phyloP scores from a whole-genome alignment of 768 basidiomycete genomes.

The Suillus spraguei region DNA sequence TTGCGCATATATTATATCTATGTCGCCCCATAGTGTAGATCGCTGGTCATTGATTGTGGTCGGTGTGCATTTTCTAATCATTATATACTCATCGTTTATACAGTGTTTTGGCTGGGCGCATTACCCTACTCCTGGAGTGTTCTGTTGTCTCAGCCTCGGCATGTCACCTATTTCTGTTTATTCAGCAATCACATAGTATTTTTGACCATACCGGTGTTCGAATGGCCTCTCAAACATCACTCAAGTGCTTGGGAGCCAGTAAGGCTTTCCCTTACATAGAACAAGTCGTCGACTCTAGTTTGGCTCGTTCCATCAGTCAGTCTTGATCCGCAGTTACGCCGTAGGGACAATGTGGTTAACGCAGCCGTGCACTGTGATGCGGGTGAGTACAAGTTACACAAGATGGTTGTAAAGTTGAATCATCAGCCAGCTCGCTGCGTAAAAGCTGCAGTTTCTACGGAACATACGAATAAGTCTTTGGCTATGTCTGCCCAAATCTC shows the following conservation, averaged over 20 bases:
- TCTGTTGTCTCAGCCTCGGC: background rate
- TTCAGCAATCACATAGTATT: constrained; percentile 5
- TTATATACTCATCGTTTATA: constrained; percentile 39
- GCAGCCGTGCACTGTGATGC: background rate
- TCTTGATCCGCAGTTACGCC: background rate
- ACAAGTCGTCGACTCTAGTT: background rate
- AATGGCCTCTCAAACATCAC: background rate
- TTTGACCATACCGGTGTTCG: background rate
- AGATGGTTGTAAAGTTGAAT: background rate
- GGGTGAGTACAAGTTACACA: background rate
- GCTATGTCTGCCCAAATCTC: background rate
- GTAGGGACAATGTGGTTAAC: background rate
- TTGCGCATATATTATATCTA: constrained; percentile 37
- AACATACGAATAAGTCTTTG: background rate
- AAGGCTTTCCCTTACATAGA: background rate
- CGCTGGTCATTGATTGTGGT: constrained; percentile 20
- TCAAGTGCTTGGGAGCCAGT: background rate
- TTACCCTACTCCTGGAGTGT: constrained; percentile 7
- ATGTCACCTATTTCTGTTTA: constrained; percentile 2
- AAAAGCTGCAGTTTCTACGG: background rate
- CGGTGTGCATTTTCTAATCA: constrained; percentile 32
- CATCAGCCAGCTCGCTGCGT: background rate
- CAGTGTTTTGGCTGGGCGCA: constrained; percentile 9
- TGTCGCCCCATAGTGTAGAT: constrained; percentile 33
- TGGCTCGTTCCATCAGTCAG: background rate